Conservation (phyloP, 2,329 filamentous ascomycete genomes). For the Colletotrichum eremochloae region DNA sequence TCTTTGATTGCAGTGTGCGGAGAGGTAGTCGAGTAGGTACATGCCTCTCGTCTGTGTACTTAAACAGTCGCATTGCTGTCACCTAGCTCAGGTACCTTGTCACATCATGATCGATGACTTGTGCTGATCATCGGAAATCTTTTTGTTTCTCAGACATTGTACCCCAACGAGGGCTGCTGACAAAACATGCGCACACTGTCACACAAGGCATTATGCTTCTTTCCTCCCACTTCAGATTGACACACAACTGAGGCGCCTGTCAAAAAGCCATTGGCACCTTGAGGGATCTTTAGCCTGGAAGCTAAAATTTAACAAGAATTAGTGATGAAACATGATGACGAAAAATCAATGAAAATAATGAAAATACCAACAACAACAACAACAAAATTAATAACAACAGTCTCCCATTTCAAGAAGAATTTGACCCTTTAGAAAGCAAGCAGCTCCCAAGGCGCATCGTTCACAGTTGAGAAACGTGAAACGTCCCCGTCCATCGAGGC, state of each 20-base stretch:
- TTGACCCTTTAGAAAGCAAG: background rate
- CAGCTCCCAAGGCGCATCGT: background rate
- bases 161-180: background rate
- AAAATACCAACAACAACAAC: too few relatives aligned
- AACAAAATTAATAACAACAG: background rate
- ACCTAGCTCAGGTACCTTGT: constrained; percentile 2
- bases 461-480: background rate
- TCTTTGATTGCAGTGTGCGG: background rate
- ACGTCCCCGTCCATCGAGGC: background rate
- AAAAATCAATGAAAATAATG: background rate
- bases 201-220: too few relatives aligned
- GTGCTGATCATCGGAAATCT: background rate
- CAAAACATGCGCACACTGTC: background rate
- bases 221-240: background rate
- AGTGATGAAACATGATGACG: background rate
- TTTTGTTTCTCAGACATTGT: background rate
- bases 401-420: background rate
- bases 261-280: background rate
- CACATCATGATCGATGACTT: background rate
- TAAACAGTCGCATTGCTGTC: constrained; percentile 5
- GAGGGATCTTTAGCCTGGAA: background rate
- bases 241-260: background rate
- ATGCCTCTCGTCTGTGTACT: background rate
- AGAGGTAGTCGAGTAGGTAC: background rate
- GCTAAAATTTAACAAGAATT: background rate